These are phyloP conservation scores for Tetrahymena thermophila DNA, from an alignment of 73 alveolate genomes.

Conservation along the genomic window DNA sequence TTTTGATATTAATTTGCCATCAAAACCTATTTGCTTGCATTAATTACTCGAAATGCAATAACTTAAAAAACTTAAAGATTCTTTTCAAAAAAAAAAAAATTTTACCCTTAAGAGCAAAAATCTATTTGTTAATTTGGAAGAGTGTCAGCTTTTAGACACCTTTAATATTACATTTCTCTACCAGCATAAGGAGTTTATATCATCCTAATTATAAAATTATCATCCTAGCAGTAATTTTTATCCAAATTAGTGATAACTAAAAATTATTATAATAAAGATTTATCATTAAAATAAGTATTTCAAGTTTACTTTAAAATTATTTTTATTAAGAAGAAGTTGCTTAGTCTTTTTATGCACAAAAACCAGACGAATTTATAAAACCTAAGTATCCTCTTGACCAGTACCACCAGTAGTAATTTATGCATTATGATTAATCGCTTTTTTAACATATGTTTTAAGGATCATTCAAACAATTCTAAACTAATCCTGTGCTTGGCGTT, in stretches of 20 bases:
- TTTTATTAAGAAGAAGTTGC: neutral
- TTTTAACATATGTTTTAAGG: neutral
- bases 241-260: neutral
- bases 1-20: neutral
- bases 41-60: neutral
- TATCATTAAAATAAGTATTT: neutral
- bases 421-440: neutral
- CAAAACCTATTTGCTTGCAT: neutral
- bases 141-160: neutral
- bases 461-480: neutral
- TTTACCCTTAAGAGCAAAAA: neutral
- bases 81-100: no score
- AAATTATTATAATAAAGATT: no score
- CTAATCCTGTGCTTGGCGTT: no score
- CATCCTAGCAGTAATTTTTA: neutral
- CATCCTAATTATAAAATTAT: neutral
- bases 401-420: neutral
- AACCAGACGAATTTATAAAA: neutral
- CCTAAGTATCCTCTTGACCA: neutral
- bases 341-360: neutral
- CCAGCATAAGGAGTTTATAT: neutral
- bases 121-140: neutral
- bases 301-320: neutral
- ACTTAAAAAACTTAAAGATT: neutral
- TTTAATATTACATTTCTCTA: neutral